phyloP scores from a whole-genome alignment of 495 filamentous ascomycete genomes.

The Filosporella fistucella region DNA sequence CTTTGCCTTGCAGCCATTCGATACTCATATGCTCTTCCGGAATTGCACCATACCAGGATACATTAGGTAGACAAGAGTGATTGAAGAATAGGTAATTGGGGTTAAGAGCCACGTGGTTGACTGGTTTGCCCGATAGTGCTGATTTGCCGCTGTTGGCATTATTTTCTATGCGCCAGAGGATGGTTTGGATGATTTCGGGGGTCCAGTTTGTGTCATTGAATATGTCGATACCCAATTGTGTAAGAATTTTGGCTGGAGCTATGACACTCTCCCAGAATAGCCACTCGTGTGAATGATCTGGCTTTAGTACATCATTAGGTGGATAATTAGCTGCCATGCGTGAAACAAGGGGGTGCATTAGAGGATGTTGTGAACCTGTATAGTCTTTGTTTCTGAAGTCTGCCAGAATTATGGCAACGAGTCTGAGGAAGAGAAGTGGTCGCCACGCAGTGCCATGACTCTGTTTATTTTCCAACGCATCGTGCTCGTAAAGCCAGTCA shows the following conservation, averaged over 20 bases:
- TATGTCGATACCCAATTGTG: constrained; percentile 15
- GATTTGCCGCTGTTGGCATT: constrained; percentile 11
- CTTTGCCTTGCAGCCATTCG: background rate
- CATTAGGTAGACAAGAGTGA: constrained; percentile 18
- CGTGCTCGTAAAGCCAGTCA: constrained; percentile 16
- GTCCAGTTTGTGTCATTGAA: constrained; percentile 7
- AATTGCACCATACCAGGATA: constrained; percentile 13
- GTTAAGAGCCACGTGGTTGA: constrained; percentile 8
- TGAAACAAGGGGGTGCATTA: constrained; percentile 14
- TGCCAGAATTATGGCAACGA: constrained; percentile 13
- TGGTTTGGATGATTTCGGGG: constrained; percentile 19
- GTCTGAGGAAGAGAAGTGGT: constrained; percentile 11
- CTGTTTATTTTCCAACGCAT: background rate
- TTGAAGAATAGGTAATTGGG: constrained; percentile 22
- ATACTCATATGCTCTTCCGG: constrained; percentile 1
- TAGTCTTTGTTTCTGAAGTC: background rate
- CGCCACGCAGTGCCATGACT: constrained; percentile 1
- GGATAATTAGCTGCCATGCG: constrained; percentile 18
- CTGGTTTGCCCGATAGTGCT: background rate
- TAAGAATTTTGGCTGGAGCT: constrained; percentile 7
- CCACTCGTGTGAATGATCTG: constrained; percentile 6
- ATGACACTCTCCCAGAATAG: constrained; percentile 15
- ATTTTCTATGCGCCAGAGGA: constrained; percentile 17
- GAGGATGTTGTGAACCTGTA: constrained; percentile 9
- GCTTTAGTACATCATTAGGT: background rate